Percentiles rank a stretch among this genome's conserved stretches.
phyloP scores from a whole-genome alignment of 2,329 filamentous ascomycete species.

The Microdochium nivale region DNA sequence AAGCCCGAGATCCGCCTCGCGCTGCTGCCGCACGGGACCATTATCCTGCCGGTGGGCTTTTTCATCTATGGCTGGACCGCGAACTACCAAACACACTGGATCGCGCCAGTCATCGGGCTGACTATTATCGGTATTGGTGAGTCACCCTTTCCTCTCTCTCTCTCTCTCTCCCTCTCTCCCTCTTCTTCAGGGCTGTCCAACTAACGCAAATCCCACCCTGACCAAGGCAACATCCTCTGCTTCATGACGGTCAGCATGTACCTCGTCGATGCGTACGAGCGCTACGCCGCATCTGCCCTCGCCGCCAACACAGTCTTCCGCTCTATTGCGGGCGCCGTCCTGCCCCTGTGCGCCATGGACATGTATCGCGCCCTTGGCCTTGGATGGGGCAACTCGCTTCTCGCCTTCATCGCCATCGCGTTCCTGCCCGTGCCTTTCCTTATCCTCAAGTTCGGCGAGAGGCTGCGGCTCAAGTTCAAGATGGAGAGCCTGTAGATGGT shows the following conservation, averaged over 20 bases:
- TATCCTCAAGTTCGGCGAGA: conserved; percentile 34
- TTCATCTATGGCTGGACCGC: conserved; percentile 34
- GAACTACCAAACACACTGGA: conserved; percentile 21
- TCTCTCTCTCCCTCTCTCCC: neutral
- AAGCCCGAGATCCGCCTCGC: conserved; percentile 25
- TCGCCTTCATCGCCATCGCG: conserved; percentile 34
- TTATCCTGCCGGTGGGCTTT: conserved; percentile 23
- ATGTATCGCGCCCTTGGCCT: conserved; percentile 41
- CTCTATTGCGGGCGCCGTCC: conserved; percentile 34
- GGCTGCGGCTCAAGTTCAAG: conserved; percentile 21
- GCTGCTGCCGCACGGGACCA: conserved; percentile 23
- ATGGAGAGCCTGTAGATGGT: neutral
- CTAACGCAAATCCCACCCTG: neutral
- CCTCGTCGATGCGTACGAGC: conserved; percentile 42
- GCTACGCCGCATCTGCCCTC: conserved; percentile 42
- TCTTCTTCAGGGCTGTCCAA: no score
- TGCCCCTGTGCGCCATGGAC: conserved; percentile 38
- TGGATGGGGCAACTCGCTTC: conserved; percentile 43
- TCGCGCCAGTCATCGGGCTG: conserved; percentile 19
- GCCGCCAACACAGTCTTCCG: conserved; percentile 44
- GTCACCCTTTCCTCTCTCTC: neutral
- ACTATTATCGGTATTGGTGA: conserved; percentile 16
- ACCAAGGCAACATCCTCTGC: conserved; percentile 22
- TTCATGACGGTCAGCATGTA: conserved; percentile 14
- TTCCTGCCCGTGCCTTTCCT: conserved; percentile 34